Base-by-base conservation (phyloP, 495 filamentous ascomycete genomes). In the Tuber microsphaerosporum region DNA sequence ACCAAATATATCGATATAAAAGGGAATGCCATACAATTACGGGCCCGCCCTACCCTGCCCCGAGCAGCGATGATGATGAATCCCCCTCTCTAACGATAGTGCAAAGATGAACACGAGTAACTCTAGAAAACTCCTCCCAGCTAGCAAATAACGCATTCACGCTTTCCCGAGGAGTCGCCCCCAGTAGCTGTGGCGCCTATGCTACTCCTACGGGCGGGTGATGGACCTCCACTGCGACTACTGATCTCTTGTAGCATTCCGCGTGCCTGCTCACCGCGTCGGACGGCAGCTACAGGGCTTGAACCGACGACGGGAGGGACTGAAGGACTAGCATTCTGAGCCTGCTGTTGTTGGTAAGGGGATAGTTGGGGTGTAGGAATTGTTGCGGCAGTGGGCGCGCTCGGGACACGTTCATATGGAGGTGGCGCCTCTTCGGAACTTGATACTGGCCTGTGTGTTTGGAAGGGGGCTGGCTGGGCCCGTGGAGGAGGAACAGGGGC, bases 371-470 rank as follows among this genome's bases (percentile, higher is more conserved):
- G 76, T 10, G 68, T 65, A 9, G 70, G 68, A 17, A 75, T 48
- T 68, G 73, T 75, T 51, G 75, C 45, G 5, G 19, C 34, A 0
- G 39, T 31, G 16, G 78, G 39, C 6, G 44, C 70, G 41, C 72
- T 68, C 2, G 79, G 72, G 2, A 78, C 65, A 8, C 71, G 48
- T 72, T 82, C 81, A 42, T 82, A 82, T 31, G 81, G 81, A 10
- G 81, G 81, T n/a, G 81, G 81, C 5, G 81, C 44, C 46, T 71
- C 74, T 19, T 65, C 56, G 5, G 56, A 34, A 17, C 26, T 34
- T 34, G 56, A 19, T 65, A 17, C 56, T 65, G 56, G 56, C 31
- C 56, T 65, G 56, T 65, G 56, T 34, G 56, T 31, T 65, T 65
- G 56, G 5, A 65, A 65, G 56, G 56, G 56, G 14, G 26, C 56